Evolutionary conservation across 768 basidiomycete species (phyloP), one percentile per base, ranked within the genome.

Genomic region (Suillus sp.): DNA sequence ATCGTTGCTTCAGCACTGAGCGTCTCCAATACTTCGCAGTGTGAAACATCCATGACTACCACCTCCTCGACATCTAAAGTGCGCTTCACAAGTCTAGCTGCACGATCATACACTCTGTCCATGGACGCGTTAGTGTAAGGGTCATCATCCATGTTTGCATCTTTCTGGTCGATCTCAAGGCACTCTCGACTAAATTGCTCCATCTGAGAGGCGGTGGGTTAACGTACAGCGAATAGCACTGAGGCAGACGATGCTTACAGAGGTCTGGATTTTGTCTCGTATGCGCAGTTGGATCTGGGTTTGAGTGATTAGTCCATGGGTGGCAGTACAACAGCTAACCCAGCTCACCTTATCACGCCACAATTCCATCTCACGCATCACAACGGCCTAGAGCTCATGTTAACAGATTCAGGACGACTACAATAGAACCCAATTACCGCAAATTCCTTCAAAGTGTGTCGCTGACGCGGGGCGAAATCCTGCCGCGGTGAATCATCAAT

Each of bases 151-250:
- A 53, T 62, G 53, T 60, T 64, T 20, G 73, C 66, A 13, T 80
- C 77, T 56, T 79, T 71, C 61, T 81, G 74, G 73, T 96, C 94
- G 66, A 95, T 91, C 73, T 96, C 95, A 30, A 98, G 83, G 69
- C 93, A 96, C 74, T 98, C 95, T 25, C 96, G 86, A 59, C 92
- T 96, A 72, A 98, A 97, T 67, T 92, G 86, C 73, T 98, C 95
- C 95, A 98, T 96, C 86, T 92, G 68, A 14, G 43, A 64, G 22
- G 50, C 25, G 56, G 13, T 30, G 51, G 27, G 50, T 38, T 18
- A 30, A 61, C 3, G 16, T 38, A 38, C 54, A 32, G 43, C 22
- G 38, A 11, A 59, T 59, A 40, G 32, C 43, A 54, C 14, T 63
- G 55, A 60, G 56, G 35, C 53, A 54, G 9, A 56, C 37, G 25